These are phyloP conservation scores for Tylopilus sp. DNA, from an alignment of 768 basidiomycete species.

Conservation along the genomic window DNA sequence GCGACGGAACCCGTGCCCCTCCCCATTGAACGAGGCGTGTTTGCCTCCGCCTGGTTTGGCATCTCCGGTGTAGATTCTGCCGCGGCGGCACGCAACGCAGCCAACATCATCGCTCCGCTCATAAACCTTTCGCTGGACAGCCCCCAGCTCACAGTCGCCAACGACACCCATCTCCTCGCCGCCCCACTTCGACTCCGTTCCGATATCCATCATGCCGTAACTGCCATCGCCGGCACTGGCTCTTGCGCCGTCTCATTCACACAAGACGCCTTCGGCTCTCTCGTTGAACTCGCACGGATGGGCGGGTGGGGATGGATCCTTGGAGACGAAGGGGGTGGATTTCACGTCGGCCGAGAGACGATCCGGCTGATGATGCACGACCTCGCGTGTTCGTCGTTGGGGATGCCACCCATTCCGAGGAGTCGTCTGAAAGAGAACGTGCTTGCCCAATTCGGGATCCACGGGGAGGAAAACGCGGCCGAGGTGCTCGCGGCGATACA, in stretches of 20 bases:
- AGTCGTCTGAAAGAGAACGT: slow-evolving; percentile 45
- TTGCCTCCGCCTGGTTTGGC: slow-evolving; percentile 79
- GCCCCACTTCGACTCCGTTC: slow-evolving; percentile 64
- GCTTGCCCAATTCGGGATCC: slow-evolving; percentile 53
- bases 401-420: slow-evolving; percentile 13
- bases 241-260: slow-evolving; percentile 69
- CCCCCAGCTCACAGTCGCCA: slow-evolving; percentile 58
- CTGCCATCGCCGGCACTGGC: slow-evolving; percentile 81
- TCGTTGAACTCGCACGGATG: slow-evolving; percentile 63
- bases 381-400: slow-evolving; percentile 47
- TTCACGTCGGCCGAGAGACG: slow-evolving; percentile 72
- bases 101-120: slow-evolving; percentile 50
- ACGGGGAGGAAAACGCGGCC: slow-evolving; percentile 40
- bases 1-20: slow-evolving; percentile 36
- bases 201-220: slow-evolving; percentile 60
- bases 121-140: slow-evolving; percentile 52
- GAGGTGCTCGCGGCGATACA: slow-evolving; percentile 68
- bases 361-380: slow-evolving; percentile 63
- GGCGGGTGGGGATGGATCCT: slow-evolving; percentile 87
- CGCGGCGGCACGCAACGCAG: slow-evolving; percentile 54
- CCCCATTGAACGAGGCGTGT: slow-evolving; percentile 38
- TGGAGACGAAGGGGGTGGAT: slow-evolving; percentile 83
- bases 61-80: slow-evolving; percentile 80
- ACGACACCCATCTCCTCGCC: slow-evolving; percentile 84
- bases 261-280: slow-evolving; percentile 35